These are phyloP conservation scores for Heliosperma pusillum DNA, from an alignment of 148 eudicot genomes.

Conservation along the genomic window DNA sequence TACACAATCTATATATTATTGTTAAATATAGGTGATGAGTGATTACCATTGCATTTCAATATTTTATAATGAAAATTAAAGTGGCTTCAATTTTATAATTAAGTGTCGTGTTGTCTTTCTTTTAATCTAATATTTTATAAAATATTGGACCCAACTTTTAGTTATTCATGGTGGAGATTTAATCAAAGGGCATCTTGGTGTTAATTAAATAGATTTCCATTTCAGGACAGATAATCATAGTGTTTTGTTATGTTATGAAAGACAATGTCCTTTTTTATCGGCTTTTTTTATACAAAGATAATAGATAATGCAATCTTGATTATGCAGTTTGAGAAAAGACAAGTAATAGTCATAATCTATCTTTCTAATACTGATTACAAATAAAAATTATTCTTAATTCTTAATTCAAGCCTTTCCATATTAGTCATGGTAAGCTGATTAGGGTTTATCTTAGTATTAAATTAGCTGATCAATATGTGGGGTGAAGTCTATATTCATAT, in stretches of 20 bases:
- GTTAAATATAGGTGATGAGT: too few species aligned
- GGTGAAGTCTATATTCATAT: background rate
- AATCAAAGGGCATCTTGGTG: background rate
- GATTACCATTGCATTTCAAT: too few species aligned
- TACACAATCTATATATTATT: too few species aligned
- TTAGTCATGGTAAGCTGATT: background rate
- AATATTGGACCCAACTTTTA: background rate
- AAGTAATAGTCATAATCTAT: slow-evolving; percentile 1
- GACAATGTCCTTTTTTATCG: slow-evolving; percentile 9
- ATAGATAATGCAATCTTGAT: slow-evolving; percentile 1
- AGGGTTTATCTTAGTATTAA: background rate
- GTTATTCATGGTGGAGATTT: background rate
- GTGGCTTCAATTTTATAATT: background rate
- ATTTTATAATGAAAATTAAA: too few species aligned
- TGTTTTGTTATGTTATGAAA: background rate
- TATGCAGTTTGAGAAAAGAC: background rate
- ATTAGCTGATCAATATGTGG: background rate
- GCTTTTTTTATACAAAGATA: background rate
- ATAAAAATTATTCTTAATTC: too few species aligned
- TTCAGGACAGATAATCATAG: background rate
- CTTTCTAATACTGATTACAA: background rate
- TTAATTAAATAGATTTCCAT: background rate
- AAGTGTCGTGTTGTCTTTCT: background rate
- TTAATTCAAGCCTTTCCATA: background rate
- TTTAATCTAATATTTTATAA: background rate